Conservation (phyloP, 371 early-diverging fungal genomes). For the Syncephalastrum contaminatum region DNA sequence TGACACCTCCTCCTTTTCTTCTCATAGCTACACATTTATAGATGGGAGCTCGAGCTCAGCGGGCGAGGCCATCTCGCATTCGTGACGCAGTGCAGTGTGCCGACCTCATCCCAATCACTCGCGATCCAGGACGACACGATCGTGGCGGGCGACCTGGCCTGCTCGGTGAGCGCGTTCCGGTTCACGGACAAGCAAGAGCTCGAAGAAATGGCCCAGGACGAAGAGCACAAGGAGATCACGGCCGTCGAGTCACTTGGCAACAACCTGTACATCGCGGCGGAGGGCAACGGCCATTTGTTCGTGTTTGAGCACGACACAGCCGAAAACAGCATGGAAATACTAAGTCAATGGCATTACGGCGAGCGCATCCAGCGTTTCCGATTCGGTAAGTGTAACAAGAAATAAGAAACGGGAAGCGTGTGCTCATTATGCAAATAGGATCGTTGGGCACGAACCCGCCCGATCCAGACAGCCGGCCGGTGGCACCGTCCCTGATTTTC, state of each 20-base stretch:
- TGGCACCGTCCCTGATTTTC: conserved; percentile 61
- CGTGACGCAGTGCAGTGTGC: conserved; percentile 22
- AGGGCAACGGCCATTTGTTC: conserved; percentile 65
- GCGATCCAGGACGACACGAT: conserved; percentile 24
- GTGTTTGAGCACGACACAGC: conserved; percentile 46
- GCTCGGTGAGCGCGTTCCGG: conserved; percentile 34
- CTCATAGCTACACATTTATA: conserved; percentile 29
- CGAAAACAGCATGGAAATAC: conserved; percentile 47
- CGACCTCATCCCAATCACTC: conserved; percentile 30
- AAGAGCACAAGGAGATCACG: conserved; percentile 62
- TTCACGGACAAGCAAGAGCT: conserved; percentile 57
- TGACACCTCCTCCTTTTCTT: not conserved
- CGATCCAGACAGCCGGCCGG: conserved; percentile 56
- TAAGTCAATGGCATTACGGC: conserved; percentile 83
- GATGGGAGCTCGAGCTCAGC: conserved; percentile 34
- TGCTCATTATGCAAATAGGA: conserved; percentile 31
- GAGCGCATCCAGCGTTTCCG: conserved; percentile 79
- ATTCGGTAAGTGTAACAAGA: conserved; percentile 48
- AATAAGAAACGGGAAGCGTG: conserved; percentile 1
- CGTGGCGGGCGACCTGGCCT: conserved; percentile 33
- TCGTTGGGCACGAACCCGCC: conserved; percentile 71
- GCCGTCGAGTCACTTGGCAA: conserved; percentile 61
- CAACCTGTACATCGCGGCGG: conserved; percentile 63
- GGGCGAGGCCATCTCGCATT: conserved; percentile 24
- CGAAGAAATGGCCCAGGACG: conserved; percentile 68